Evolutionary conservation across 169 alveolate species (phyloP), one percentile per base, ranked within the genome.

Genomic region (Babesia ovata): DNA sequence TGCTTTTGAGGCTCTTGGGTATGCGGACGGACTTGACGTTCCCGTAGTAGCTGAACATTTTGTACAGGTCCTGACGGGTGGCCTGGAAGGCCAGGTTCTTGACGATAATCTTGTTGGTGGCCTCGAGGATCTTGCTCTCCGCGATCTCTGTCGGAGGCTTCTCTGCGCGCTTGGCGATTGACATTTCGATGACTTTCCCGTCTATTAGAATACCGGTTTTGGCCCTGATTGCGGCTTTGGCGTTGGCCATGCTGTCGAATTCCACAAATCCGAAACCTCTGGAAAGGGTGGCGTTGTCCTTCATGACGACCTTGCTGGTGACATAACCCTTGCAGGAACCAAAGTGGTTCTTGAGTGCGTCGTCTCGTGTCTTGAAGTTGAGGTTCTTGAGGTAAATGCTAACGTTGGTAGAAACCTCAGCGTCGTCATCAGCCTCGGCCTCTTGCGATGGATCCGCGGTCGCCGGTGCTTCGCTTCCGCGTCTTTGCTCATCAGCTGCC

Each of bases 71-170:
- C 44, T 89, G 88, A 59, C 90, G 94, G 7, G 96, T 92, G 29
- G 98, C 98, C 85, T 96, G 97, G 92, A 96, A 97, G 36, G 99
- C 98, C 42, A 97, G 76, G 72, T 97, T 97, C 88, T 94, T 95
- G 21, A 97, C 96, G 24, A 95, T 74, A 22, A 97, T 81, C 67
- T 94, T 96, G 76, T 94, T 93, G 33, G 94, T 76, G 13, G 83
- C 81, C 75, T 77, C 53, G 46, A 73, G 46, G 70, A 72, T 44
- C 58, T 81, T 86, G 70, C 70, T 70, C 29, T 58, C 59, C 36
- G 83, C 58, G 60, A 77, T 58, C 19, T 63, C 67, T 44, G 52
- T 42, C 33, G 60, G 60, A 57, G 75, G 60, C 79, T 75, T 85
- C 42, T 86, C 74, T 33, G 86, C 53, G 48, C 87, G 86, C 59